Base-by-base conservation (phyloP, 129 eudicot species). In the Flaveria robusta region DNA sequence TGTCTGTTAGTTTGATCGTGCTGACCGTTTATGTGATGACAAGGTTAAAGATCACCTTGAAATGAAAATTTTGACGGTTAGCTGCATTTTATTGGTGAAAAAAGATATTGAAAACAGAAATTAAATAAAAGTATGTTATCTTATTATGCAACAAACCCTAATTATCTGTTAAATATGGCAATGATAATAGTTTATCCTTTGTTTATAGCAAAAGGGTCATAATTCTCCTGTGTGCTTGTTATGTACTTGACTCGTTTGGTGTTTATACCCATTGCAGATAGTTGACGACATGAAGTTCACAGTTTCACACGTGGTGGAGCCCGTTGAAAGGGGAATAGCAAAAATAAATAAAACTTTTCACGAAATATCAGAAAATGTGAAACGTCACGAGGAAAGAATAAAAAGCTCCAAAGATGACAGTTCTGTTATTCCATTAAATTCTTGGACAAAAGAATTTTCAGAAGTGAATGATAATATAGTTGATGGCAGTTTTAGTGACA, bases 261-360 rank as follows among this genome's bases (percentile, higher is more conserved):
- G 74, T n/a, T 71, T 56, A 54, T 74, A 39, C 68, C 56, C 9
- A 1, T 67, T 27, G 55, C 62, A 93, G 98, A 90, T 93, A 19
- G 97, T 85, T 13, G 98, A 90, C 82, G 98, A 93, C 87, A 90
- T 93, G 98, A 90, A 84, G 97, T 93, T 79, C 88, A 90, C 98
- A 26, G 97, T 90, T 63, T 88, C 96, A 4, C 97, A 90, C 55
- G 98, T 93, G 4, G 97, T 90, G 55, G 98, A 93, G 75, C 98
- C 98, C 10, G 97, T 93, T 54, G 98, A 93, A 80, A 82, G 98
- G 73, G 97, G 97, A 31, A 68, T 93, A 70, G 92, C 97, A 9
- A 90, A 77, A 74, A 84, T 93, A 77, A 93, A 93, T 56, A 88
- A 29, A 81, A 93, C 95, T 19, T 87, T 90, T 77, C 97, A 90